Evolutionary conservation across 768 basidiomycete species (phyloP).

Genomic region (Sarcodon sp.): DNA sequence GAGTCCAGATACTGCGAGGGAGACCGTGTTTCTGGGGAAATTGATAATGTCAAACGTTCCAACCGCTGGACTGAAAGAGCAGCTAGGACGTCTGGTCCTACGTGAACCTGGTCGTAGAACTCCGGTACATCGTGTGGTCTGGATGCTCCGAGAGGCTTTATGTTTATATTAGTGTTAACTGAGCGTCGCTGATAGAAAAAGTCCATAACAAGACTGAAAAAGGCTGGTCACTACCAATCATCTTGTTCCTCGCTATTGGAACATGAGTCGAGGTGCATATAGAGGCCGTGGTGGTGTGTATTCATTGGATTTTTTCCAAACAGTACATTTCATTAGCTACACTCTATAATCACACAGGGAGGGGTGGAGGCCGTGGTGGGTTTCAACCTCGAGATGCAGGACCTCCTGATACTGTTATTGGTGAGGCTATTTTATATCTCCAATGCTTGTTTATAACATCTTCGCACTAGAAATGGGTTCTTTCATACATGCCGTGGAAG

Average conservation of each 20-base stretch:
- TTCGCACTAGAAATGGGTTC: conserved; percentile 69
- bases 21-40: too few species aligned
- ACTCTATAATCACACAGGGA: conserved; percentile 18
- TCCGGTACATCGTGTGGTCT: background rate
- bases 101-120: background rate
- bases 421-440: conserved; percentile 22
- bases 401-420: conserved; percentile 70
- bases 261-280: conserved; percentile 38
- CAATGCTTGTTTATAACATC: background rate
- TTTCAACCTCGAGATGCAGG: conserved; percentile 62
- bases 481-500: conserved; percentile 92
- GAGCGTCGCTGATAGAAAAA: background rate
- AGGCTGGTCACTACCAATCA: conserved; percentile 5
- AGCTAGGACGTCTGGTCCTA: background rate
- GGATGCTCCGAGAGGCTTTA: background rate
- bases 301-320: background rate
- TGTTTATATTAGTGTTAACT: background rate
- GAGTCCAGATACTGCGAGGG: too few species aligned
- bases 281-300: conserved; percentile 39
- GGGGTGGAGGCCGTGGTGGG: conserved; percentile 59
- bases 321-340: conserved; percentile 14
- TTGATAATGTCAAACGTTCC: too few species aligned
- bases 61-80: too few species aligned
- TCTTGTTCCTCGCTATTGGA: conserved; percentile 13
- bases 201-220: background rate